Percentiles rank a stretch among this genome's conserved stretches.
Conservation (phyloP, 768 basidiomycete species). For the Pisolithus tinctorius region DNA sequence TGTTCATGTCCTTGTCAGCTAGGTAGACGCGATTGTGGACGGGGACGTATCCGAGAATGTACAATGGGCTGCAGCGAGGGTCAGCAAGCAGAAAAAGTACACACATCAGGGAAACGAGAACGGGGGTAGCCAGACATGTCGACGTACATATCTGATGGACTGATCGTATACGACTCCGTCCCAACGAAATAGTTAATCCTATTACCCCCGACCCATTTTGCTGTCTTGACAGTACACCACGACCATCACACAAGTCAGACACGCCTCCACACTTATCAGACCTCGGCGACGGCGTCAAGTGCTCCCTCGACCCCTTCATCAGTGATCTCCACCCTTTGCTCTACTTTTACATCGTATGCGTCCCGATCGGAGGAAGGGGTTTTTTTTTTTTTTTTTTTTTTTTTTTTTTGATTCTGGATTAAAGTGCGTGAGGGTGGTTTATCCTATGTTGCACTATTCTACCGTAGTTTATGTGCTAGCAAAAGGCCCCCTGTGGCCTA, state of each 20-base stretch:
- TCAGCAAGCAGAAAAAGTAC: no score
- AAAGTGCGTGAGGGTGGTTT: no score
- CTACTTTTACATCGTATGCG: slow-evolving; percentile 74
- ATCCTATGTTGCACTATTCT: no score
- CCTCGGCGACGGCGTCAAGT: slow-evolving; percentile 87
- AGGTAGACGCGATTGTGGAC: slow-evolving; percentile 92
- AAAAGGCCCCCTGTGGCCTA: no score
- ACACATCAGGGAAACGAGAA: background rate
- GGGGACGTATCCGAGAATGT: slow-evolving; percentile 92
- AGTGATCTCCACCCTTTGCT: slow-evolving; percentile 62
- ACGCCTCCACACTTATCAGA: slow-evolving; percentile 62
- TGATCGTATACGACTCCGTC: slow-evolving; percentile 89
- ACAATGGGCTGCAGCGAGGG: slow-evolving; percentile 56
- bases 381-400: no score
- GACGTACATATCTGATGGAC: slow-evolving; percentile 87
- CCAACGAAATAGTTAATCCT: slow-evolving; percentile 94
- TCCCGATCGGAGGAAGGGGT: slow-evolving; percentile 68
- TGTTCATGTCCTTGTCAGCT: slow-evolving; percentile 86
- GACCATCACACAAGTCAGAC: no score
- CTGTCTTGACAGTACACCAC: slow-evolving; percentile 70
- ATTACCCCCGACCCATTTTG: slow-evolving; percentile 98
- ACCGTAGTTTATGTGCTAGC: no score
- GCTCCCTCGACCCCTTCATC: slow-evolving; percentile 98
- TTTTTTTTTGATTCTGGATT: no score
- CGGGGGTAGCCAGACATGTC: background rate